phyloP scores from a whole-genome alignment of 2,329 filamentous ascomycete species.

The Fusarium sp. region DNA sequence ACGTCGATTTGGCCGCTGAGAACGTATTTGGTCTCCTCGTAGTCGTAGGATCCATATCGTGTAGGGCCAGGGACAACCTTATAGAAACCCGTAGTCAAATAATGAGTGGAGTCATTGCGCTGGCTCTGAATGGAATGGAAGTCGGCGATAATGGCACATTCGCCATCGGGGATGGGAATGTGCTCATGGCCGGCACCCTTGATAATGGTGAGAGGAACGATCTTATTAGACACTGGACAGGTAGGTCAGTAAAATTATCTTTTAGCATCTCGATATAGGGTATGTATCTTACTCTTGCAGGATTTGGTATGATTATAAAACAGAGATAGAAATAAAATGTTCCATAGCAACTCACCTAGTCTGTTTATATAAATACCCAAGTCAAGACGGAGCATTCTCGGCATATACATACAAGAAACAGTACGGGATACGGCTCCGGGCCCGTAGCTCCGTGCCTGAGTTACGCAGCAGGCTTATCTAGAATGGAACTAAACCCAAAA shows the following conservation, averaged over 20 bases:
- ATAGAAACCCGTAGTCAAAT: constrained; percentile 32
- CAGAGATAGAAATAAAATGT: accelerated
- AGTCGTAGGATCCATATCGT: constrained; percentile 30
- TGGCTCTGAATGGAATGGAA: constrained; percentile 27
- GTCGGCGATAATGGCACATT: constrained; percentile 27
- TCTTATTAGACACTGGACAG: constrained; percentile 25
- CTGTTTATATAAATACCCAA: neutral
- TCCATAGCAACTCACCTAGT: accelerated
- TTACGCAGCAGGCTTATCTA: neutral
- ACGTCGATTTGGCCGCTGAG: constrained; percentile 30
- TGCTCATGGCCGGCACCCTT: constrained; percentile 35
- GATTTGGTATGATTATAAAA: neutral
- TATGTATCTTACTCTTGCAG: neutral
- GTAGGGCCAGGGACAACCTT: constrained; percentile 31
- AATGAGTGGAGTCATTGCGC: constrained; percentile 2
- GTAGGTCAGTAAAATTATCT: neutral
- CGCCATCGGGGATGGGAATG: constrained; percentile 28
- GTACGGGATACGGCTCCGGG: constrained; percentile 15
- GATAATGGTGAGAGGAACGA: constrained; percentile 36
- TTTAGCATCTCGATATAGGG: neutral
- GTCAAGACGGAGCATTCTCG: neutral
- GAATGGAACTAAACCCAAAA: neutral
- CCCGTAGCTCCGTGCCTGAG: constrained; percentile 5
- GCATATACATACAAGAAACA: neutral
- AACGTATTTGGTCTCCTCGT: constrained; percentile 36